A percentile compares a stretch with the other conserved stretches of the same genome.
Evolutionary conservation across 345 rosid genomes (phyloP).

Genomic region (Gossypium australe): DNA sequence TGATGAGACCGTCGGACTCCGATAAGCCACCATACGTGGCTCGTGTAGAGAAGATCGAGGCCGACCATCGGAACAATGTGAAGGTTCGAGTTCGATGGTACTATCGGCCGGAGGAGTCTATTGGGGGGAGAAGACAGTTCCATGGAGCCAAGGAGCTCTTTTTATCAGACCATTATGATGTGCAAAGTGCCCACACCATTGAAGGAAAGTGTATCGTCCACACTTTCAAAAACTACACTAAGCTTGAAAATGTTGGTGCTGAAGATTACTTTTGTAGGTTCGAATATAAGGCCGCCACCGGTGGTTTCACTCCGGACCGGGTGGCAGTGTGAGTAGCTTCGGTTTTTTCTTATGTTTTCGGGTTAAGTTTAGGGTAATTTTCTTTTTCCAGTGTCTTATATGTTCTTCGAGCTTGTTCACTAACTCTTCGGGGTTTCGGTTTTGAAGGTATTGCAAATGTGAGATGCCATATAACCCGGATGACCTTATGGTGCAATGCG

Average conservation of each 20-base stretch:
- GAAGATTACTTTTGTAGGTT: conserved; percentile 83
- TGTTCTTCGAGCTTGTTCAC: neutral
- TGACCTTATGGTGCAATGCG: conserved; percentile 85
- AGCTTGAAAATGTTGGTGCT: conserved; percentile 79
- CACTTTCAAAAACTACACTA: conserved; percentile 73
- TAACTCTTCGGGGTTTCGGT: conserved; percentile 9
- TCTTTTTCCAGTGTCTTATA: neutral
- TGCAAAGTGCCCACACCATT: conserved; percentile 78
- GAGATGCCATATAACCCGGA: conserved; percentile 92
- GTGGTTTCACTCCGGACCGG: conserved; percentile 73
- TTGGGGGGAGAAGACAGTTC: conserved; percentile 82
- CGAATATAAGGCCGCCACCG: conserved; percentile 78
- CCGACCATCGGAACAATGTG: conserved; percentile 66
- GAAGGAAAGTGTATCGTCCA: conserved; percentile 81
- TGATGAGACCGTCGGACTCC: conserved; percentile 81
- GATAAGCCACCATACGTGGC: conserved; percentile 83
- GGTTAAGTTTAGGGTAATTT: neutral
- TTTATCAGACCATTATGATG: conserved; percentile 68
- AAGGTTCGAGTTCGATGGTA: conserved; percentile 81
- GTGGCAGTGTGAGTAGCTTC: conserved; percentile 70
- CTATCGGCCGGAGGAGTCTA: conserved; percentile 82
- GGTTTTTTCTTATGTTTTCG: neutral
- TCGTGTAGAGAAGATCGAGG: conserved; percentile 73
- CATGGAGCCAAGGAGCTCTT: conserved; percentile 84
- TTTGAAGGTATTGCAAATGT: conserved; percentile 76